Percentiles rank a stretch among this genome's conserved stretches.
Evolutionary conservation across 371 early-diverging fungal genomes (phyloP).

Genomic region (Mortierella sp.): DNA sequence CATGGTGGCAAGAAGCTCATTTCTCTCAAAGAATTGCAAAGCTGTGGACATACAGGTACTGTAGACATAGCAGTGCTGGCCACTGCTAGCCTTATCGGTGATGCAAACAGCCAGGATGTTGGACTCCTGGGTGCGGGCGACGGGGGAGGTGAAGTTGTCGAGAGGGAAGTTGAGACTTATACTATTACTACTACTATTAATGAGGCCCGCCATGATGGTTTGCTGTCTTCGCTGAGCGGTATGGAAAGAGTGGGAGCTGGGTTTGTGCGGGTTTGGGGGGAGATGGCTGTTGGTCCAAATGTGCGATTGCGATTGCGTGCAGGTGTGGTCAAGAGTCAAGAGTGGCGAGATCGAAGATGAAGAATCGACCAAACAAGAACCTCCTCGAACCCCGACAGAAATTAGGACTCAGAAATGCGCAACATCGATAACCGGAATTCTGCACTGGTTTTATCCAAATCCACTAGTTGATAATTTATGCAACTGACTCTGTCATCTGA

Average conservation of each 20-base stretch:
- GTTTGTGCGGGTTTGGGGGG: not conserved
- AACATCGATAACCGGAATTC: too few relatives aligned
- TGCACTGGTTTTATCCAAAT: not conserved
- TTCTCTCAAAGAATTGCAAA: not conserved
- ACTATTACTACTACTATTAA: conserved; percentile 41
- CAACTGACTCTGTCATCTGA: not conserved
- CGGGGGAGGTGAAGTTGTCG: conserved; percentile 45
- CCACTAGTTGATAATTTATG: not conserved
- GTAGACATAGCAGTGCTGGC: conserved; percentile 50
- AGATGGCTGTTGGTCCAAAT: not conserved
- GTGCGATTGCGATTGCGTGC: not conserved
- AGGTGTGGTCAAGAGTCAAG: not conserved
- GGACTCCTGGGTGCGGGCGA: conserved; percentile 18
- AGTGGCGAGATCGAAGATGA: too few relatives aligned
- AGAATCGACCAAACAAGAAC: too few relatives aligned
- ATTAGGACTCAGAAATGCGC: too few relatives aligned
- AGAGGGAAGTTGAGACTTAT: conserved; percentile 30
- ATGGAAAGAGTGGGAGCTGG: conserved; percentile 36
- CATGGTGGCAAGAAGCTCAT: not conserved
- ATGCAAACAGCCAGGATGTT: conserved; percentile 48
- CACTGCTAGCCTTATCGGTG: conserved; percentile 38
- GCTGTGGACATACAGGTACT: conserved; percentile 36
- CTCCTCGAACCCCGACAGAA: too few relatives aligned
- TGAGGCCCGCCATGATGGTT: conserved; percentile 55
- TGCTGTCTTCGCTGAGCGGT: conserved; percentile 54